Evolutionary conservation across 768 basidiomycete species (phyloP), one percentile per base, ranked within the genome.

Genomic region (Suillus lakei): DNA sequence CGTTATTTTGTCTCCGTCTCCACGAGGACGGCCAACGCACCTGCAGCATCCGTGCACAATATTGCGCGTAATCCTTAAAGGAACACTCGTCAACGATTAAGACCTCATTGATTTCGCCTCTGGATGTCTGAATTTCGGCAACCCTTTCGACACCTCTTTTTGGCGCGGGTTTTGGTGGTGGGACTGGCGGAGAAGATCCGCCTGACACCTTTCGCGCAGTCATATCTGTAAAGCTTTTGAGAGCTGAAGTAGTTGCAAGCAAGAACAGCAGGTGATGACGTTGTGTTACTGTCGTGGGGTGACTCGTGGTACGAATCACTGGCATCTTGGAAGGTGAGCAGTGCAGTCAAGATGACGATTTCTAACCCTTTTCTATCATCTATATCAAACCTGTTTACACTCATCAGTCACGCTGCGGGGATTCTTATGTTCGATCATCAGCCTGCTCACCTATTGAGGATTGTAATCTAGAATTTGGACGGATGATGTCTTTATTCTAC

Each of bases 391-490:
- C 92, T 93, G 62, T 41, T 26, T 36, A 18, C 26, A 13, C 18
- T 41, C 6, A 43, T 59, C 44, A n/a, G 30, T 30, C 15, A 32
- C 7, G 28, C 8, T 13, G 6, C 36, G 36, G 4, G 7, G 26
- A 66, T 15, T 28, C 48, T 26, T 6, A 15, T 30, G 50, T 26
- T 30, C 15, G 8, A 50, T 36, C 68, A 13, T 4, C 3, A 32
- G 21, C n/a, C n/a, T n/a, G n/a, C 79, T 55, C 66, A 89, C 92
- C 93, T 80, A 70, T 93, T 87, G 43, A 95, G 81, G 81, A 70
- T 95, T 95, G 68, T 95, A 95, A 74, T 95, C 93, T 5, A 95
- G 80, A 30, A 95, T 85, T 71, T 95, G 93, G 34, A 93, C 81
- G 3, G 88, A 83, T 0, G 84, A 75, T 15, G 89, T 87, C 71